phyloP scores from a whole-genome alignment of 1,284 basidiomycete genomes.

The Quambalaria eucalypti region DNA sequence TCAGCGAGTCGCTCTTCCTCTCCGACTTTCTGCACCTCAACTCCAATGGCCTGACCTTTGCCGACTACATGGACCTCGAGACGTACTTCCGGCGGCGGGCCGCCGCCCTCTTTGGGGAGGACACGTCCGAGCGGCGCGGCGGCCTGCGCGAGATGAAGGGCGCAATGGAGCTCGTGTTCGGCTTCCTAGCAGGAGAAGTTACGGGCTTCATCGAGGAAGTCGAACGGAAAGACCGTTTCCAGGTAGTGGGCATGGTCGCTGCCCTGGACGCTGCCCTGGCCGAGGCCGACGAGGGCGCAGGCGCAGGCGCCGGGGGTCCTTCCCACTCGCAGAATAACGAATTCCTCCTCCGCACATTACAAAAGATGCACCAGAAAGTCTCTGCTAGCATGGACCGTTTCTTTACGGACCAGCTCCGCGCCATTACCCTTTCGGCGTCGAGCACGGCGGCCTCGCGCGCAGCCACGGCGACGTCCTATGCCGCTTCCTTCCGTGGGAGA shows the following conservation, averaged over 20 bases:
- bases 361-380: constrained; percentile 62
- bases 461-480: not conserved
- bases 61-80: constrained; percentile 89
- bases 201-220: constrained; percentile 76
- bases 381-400: constrained; percentile 23
- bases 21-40: constrained; percentile 79
- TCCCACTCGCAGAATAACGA: constrained; percentile 52
- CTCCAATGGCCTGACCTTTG: constrained; percentile 74
- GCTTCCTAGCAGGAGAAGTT: constrained; percentile 74
- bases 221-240: constrained; percentile 59
- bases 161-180: constrained; percentile 89
- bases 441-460: too few relatives aligned
- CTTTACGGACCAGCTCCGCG: constrained; percentile 65
- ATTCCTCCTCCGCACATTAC: constrained; percentile 64
- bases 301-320: too few relatives aligned
- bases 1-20: constrained; percentile 78
- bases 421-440: constrained; percentile 6
- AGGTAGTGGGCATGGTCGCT: constrained; percentile 77
- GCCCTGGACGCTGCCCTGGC: constrained; percentile 68
- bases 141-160: constrained; percentile 35
- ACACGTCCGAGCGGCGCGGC: constrained; percentile 1
- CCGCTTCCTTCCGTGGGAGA: not conserved
- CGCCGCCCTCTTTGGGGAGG: constrained; percentile 46
- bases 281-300: constrained; percentile 69
- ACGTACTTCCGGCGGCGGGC: constrained; percentile 89